These are phyloP conservation scores for Passalora sequoiae DNA, from an alignment of 2,329 filamentous ascomycete species.

Conservation along the genomic window DNA sequence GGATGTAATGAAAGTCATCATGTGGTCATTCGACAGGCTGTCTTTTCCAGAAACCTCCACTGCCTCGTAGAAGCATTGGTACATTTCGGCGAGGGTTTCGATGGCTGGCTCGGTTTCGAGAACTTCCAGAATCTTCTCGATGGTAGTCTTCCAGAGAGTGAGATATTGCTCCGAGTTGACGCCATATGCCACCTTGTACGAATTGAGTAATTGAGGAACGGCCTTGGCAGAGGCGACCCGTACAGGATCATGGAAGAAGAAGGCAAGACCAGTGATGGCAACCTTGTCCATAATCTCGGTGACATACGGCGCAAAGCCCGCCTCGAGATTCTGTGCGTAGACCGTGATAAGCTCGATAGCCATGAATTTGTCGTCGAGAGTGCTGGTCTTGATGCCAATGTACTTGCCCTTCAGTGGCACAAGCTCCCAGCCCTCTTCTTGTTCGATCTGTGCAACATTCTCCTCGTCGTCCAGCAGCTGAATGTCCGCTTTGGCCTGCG, in stretches of 20 bases:
- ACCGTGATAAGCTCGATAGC: slow-evolving; percentile 98
- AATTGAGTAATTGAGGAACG: slow-evolving; percentile 85
- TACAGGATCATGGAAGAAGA: slow-evolving; percentile 99
- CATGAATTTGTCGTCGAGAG: slow-evolving; percentile 97
- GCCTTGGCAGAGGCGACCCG: slow-evolving; percentile 91
- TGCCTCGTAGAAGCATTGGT: slow-evolving; percentile 98
- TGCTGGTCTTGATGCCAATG: slow-evolving; percentile 95
- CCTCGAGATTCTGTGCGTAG: slow-evolving; percentile 93
- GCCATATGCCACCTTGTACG: slow-evolving; percentile 89
- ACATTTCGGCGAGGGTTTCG: slow-evolving; percentile 96
- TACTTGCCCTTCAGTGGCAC: slow-evolving; percentile 96
- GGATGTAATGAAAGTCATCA: slow-evolving; percentile 81
- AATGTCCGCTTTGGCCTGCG: slow-evolving; percentile 93
- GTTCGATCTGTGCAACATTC: slow-evolving; percentile 83
- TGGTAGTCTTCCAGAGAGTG: slow-evolving; percentile 78
- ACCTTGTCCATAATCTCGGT: slow-evolving; percentile 94
- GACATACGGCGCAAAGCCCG: slow-evolving; percentile 85
- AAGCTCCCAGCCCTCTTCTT: slow-evolving; percentile 95
- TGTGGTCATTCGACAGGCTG: slow-evolving; percentile 70
- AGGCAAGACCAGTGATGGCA: slow-evolving; percentile 84
- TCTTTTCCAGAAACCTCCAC: slow-evolving; percentile 88
- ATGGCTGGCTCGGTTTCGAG: slow-evolving; percentile 90
- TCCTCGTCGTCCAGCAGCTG: slow-evolving; percentile 94
- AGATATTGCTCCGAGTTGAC: slow-evolving; percentile 70
- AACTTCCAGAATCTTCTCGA: slow-evolving; percentile 88